A percentile compares a stretch with the other conserved stretches of the same genome.
These are phyloP conservation scores for Amaranthus tricolor DNA, from an alignment of 179 eudicot species.

Conservation along the genomic window DNA sequence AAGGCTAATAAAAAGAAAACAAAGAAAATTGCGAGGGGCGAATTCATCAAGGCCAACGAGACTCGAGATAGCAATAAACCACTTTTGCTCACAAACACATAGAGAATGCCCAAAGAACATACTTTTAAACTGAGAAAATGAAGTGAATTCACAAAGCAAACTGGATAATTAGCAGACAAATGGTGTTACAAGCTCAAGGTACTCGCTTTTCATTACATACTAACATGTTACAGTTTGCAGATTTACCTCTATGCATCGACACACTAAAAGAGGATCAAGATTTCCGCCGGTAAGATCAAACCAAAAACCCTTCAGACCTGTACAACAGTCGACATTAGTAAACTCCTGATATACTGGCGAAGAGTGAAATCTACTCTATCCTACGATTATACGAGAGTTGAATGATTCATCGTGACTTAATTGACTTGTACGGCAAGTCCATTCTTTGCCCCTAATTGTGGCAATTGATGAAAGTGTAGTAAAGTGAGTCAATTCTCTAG, in stretches of 20 bases:
- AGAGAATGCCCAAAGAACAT: too few relatives aligned
- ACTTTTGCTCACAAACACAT: too few relatives aligned
- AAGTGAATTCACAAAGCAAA: neutral
- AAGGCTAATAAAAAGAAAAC: too few relatives aligned
- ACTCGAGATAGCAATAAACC: too few relatives aligned
- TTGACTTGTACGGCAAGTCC: too few relatives aligned
- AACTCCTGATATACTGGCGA: neutral
- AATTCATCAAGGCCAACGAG: too few relatives aligned
- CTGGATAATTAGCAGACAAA: neutral
- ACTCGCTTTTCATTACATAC: neutral
- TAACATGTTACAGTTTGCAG: constrained; percentile 1
- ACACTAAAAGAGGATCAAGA: neutral
- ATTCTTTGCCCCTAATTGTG: neutral
- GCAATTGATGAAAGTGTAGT: neutral
- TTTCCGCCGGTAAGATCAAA: neutral
- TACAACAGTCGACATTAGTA: neutral
- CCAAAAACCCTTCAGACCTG: neutral
- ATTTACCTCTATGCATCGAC: neutral
- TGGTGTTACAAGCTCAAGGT: neutral
- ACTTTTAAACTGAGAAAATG: neutral
- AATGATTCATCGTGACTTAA: too few relatives aligned
- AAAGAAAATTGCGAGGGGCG: too few relatives aligned
- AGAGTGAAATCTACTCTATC: neutral
- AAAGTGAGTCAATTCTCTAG: neutral
- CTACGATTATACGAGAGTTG: too few relatives aligned